Base-by-base conservation (phyloP, 345 rosid species). In the Linum trigynum region DNA sequence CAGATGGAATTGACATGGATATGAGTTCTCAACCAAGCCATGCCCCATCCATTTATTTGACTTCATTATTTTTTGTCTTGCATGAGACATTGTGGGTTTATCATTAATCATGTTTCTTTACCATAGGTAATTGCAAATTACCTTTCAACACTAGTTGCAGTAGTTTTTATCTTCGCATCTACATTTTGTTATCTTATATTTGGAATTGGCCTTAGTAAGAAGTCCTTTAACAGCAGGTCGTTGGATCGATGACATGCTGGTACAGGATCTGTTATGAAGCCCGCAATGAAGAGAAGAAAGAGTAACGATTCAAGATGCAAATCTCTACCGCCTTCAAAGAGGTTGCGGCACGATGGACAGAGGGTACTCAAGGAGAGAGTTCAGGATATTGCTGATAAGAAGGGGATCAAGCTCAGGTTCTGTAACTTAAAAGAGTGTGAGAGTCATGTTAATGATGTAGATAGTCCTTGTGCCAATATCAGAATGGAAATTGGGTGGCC, bases 401-500 rank as follows among this genome's bases (percentile, higher is more conserved):
- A 90, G 76, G 96, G 95, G 16, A 76, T 92, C 80, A 92, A 92
- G 67, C 84, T 92, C 43, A 79, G 88, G 73, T 92, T 87, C 77
- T 92, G 98, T 78, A 89, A 76, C 82, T 84, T 85, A 48, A 92
- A 88, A 81, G 98, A 92, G 58, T 89, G 98, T 39, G 98, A 92
- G 80, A 87, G 69, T 67, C 96, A 92, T 79, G 72, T 83, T 55
- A 83, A 78, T 64, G 78, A 82, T 15, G 73, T 84, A 10, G 87
- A 87, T 77, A 82, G 97, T 72, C 98, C 95, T 17, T 92, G 98
- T 65, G 87, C 87, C 35, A 78, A 67, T 71, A 76, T 84, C 35
- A 82, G 91, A 76, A 76, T 81, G 76, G 97, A 92, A 77, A 92
- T 92, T 11, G 95, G 96, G 48, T 92, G 98, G 98, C 98, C 97